Evolutionary conservation across 345 rosid genomes (phyloP).

Genomic region (Anacardium occidentale): DNA sequence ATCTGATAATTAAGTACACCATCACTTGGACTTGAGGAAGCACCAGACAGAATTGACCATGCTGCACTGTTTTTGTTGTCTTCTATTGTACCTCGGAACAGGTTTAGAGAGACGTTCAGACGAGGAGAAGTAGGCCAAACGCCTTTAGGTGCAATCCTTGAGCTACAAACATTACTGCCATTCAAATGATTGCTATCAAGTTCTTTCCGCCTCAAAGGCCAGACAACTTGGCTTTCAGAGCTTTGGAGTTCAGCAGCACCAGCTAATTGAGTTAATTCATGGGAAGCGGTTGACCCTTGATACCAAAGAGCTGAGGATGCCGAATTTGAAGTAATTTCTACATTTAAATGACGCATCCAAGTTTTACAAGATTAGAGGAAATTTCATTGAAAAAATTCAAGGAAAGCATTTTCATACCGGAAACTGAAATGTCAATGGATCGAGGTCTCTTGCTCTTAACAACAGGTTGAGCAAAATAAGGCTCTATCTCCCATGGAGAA

Average conservation of each 20-base stretch:
- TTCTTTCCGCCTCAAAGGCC: conserved; percentile 42
- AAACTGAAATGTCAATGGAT: conserved; percentile 37
- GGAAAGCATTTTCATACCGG: conserved; percentile 39
- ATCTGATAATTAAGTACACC: conserved; percentile 28
- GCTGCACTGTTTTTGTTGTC: conserved; percentile 22
- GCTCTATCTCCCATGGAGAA: conserved; percentile 85
- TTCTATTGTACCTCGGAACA: conserved; percentile 28
- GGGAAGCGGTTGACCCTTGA: conserved; percentile 40
- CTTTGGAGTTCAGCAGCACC: conserved; percentile 44
- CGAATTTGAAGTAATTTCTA: conserved; percentile 48
- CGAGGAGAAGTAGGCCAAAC: conserved; percentile 32
- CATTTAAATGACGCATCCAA: conserved; percentile 16
- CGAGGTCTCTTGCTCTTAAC: conserved; percentile 62
- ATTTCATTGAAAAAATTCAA: neutral
- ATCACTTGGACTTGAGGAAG: conserved; percentile 26
- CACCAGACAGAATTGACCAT: conserved; percentile 27
- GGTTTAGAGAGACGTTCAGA: conserved; percentile 30
- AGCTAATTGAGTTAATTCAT: conserved; percentile 33
- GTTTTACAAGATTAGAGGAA: neutral
- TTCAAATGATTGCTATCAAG: conserved; percentile 25
- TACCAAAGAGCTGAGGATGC: conserved; percentile 47
- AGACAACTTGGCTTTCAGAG: conserved; percentile 37
- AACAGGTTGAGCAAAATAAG: conserved; percentile 48
- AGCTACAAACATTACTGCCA: conserved; percentile 24
- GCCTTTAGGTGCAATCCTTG: conserved; percentile 29